Evolutionary conservation across 1,284 basidiomycete species (phyloP).

Genomic region (Ceratobasidium sp.): DNA sequence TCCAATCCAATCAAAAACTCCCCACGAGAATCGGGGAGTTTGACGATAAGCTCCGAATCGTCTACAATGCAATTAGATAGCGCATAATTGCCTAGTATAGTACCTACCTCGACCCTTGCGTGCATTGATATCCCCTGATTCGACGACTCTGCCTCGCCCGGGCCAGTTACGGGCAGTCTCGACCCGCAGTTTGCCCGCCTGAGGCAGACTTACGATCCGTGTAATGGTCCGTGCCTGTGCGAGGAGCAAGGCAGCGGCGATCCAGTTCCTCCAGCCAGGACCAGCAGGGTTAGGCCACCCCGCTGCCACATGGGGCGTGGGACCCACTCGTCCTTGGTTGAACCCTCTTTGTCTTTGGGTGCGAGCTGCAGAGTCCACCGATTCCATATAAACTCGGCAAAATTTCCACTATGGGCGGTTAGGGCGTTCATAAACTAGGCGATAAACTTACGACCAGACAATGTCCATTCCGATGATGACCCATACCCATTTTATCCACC

Average conservation of each 20-base stretch:
- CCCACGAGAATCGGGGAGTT: conserved; percentile 13
- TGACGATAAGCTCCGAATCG: conserved; percentile 21
- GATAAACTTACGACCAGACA: conserved; percentile 35
- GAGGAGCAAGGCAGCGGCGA: conserved; percentile 22
- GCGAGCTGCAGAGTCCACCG: conserved; percentile 24
- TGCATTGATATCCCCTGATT: neutral
- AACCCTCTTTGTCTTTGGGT: neutral
- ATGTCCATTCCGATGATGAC: conserved; percentile 32
- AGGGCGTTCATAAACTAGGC: no score
- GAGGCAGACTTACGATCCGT: conserved; percentile 8
- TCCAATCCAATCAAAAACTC: conserved; percentile 33
- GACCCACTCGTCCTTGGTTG: conserved; percentile 13
- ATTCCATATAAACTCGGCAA: conserved; percentile 35
- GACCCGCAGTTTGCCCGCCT: conserved; percentile 3
- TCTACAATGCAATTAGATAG: neutral
- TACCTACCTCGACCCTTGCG: conserved; percentile 27
- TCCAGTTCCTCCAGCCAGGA: conserved; percentile 30
- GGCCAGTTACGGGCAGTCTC: conserved; percentile 29
- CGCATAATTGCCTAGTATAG: neutral
- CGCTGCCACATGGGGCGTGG: conserved; percentile 35
- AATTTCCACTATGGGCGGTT: conserved; percentile 31
- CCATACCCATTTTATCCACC: conserved; percentile 38
- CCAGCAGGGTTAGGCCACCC: conserved; percentile 16
- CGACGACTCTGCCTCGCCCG: conserved; percentile 11
- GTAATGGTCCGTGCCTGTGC: conserved; percentile 30